phyloP scores from a whole-genome alignment of 1,284 basidiomycete genomes.

The Cystobasidium pallidum region DNA sequence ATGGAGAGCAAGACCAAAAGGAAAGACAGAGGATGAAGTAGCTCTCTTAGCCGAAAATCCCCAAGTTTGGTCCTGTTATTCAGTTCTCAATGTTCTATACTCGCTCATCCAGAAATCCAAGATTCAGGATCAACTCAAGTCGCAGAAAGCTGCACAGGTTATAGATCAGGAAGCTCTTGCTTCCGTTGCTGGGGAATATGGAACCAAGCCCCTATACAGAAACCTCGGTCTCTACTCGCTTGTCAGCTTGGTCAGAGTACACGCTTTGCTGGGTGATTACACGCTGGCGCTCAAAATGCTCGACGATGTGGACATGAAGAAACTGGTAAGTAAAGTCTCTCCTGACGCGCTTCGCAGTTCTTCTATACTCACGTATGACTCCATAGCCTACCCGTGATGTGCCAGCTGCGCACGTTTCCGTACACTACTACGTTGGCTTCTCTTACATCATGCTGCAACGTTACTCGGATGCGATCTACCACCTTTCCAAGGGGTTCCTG shows the following conservation, averaged over 20 bases:
- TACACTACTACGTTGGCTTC: slow-evolving; percentile 94
- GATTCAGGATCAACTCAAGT: slow-evolving; percentile 89
- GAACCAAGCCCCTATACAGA: slow-evolving; percentile 83
- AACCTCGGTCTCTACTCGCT: slow-evolving; percentile 98
- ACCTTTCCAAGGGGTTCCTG: slow-evolving; percentile 66
- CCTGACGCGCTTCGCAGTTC: background rate
- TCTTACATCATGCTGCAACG: slow-evolving; percentile 93
- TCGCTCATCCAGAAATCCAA: slow-evolving; percentile 95
- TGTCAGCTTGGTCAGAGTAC: slow-evolving; percentile 91
- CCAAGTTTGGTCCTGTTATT: slow-evolving; percentile 88
- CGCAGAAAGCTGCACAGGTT: slow-evolving; percentile 75
- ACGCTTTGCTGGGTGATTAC: slow-evolving; percentile 94
- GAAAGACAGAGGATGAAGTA: slow-evolving; percentile 88
- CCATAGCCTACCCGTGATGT: slow-evolving; percentile 63
- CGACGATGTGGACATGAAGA: slow-evolving; percentile 87
- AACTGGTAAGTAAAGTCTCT: slow-evolving; percentile 64
- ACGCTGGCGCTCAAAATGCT: slow-evolving; percentile 92
- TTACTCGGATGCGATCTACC: slow-evolving; percentile 91
- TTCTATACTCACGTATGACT: slow-evolving; percentile 64
- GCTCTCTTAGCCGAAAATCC: slow-evolving; percentile 65
- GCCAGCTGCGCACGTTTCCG: slow-evolving; percentile 90
- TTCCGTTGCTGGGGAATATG: slow-evolving; percentile 82
- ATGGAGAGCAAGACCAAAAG: slow-evolving; percentile 78
- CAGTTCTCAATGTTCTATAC: slow-evolving; percentile 95
- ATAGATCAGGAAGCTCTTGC: slow-evolving; percentile 69